Percentiles rank a stretch among this genome's conserved stretches.
These are phyloP conservation scores for Citrus reticulata DNA, from an alignment of 345 rosid species.

Conservation along the genomic window DNA sequence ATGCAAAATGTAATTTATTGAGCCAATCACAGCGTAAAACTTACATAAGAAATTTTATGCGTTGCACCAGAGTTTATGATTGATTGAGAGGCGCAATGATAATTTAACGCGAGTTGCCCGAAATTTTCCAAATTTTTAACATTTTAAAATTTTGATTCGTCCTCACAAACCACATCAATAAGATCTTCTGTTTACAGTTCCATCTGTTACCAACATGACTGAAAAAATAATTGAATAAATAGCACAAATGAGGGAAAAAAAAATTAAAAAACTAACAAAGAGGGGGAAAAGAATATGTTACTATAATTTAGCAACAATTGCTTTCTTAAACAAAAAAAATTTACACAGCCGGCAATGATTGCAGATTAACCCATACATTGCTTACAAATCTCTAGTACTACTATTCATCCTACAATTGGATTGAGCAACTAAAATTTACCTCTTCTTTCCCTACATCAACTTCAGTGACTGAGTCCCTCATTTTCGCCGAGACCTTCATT, in stretches of 20 bases:
- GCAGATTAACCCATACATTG: slow-evolving; percentile 9
- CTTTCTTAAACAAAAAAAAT: slow-evolving; percentile 1
- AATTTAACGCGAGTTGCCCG: no score
- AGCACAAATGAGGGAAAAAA: neutral
- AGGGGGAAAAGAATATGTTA: no score
- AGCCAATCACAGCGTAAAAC: no score
- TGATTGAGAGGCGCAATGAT: no score
- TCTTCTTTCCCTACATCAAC: neutral
- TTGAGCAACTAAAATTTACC: neutral
- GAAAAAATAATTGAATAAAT: neutral
- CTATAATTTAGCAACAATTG: slow-evolving; percentile 4
- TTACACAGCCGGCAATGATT: slow-evolving; percentile 1
- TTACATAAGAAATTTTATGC: no score
- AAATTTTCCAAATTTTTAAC: neutral
- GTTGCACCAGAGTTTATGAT: no score
- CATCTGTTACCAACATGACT: neutral
- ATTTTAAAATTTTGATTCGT: neutral
- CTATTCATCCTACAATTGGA: slow-evolving; percentile 5
- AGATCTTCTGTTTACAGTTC: neutral
- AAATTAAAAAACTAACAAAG: neutral
- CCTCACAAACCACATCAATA: neutral
- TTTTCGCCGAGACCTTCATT: neutral
- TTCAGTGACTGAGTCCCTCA: neutral
- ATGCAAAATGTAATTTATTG: neutral
- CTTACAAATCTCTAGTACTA: neutral